Evolutionary conservation across 345 rosid genomes (phyloP), one percentile per base, ranked within the genome.

Genomic region (Camelina laxa): DNA sequence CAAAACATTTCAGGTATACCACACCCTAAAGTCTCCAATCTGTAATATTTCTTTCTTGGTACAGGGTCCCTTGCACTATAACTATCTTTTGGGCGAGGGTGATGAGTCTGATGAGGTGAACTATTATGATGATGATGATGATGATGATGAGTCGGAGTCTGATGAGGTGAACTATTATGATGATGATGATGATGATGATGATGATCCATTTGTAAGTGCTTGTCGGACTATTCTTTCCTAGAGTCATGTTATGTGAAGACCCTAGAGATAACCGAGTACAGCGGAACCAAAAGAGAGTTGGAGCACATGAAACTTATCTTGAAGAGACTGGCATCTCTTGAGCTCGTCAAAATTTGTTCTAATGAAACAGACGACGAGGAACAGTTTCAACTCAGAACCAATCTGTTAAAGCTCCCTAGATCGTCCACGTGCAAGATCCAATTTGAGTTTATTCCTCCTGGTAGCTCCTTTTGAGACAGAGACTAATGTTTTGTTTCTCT

Each of bases 11-110:
- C 27, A 51, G 57, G 8, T 21, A 51, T 51, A 51, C 57, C 15
- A 51, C 27, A 51, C 33, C 16, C 31, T 53, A 53, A 53, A 53
- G 1, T 53, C 31, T 21, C n/a, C 9, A 1, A 11, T 53, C 31
- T 21, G 9, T 53, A 53, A 53, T 22, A 2, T 21, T 7, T 53
- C 31, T n/a, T 12, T 53, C 31, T 53, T 53, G 31, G 1, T 53
- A 11, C 31, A 53, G 31, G 31, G 57, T 21, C 57, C 57, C 57
- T 53, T 53, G 57, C 57, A 21, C 57, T 53, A 21, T 12, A 51
- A 51, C 1, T 21, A 21, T 51, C 30, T 2, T 12, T 11, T 21
- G 31, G 31, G 31, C 8, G 31, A 51, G 11, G 30, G 21, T 20
- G 30, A 51, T 21, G 55, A 51, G 35, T 31, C 35, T 20, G 56